A percentile compares a stretch with the other conserved stretches of the same genome.
These are phyloP conservation scores for Pulicaria dysenterica DNA, from an alignment of 129 eudicot genomes.

Conservation along the genomic window DNA sequence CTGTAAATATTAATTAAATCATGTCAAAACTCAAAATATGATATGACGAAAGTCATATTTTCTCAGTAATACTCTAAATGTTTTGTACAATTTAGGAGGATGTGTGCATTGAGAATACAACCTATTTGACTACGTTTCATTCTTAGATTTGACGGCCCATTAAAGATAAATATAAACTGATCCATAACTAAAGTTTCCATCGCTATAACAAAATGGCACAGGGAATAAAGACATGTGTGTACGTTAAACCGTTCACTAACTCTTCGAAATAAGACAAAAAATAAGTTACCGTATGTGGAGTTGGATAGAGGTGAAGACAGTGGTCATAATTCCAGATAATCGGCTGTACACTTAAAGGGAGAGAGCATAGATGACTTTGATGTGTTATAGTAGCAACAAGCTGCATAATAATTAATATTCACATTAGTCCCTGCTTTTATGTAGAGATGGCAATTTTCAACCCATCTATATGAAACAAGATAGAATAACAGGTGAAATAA, in stretches of 20 bases:
- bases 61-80: background rate
- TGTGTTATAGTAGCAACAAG: slow-evolving; percentile 97
- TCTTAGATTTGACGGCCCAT: background rate
- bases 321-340: slow-evolving; percentile 91
- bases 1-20: slow-evolving; percentile 43
- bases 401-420: slow-evolving; percentile 46
- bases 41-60: background rate
- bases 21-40: background rate
- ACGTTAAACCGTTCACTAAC: background rate
- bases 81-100: background rate
- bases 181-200: background rate
- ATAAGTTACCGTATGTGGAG: slow-evolving; percentile 83
- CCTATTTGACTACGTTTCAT: background rate
- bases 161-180: background rate
- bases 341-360: slow-evolving; percentile 83
- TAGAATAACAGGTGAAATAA: background rate
- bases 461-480: background rate
- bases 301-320: slow-evolving; percentile 89
- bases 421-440: background rate
- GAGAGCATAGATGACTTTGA: slow-evolving; percentile 96
- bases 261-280: background rate
- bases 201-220: background rate
- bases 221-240: background rate
- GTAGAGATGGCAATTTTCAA: background rate
- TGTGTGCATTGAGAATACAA: background rate